A percentile compares a stretch with the other conserved stretches of the same genome.
Conservation (phyloP, 805 yeast species). For the Saccharomycopsis fibuligera region DNA sequence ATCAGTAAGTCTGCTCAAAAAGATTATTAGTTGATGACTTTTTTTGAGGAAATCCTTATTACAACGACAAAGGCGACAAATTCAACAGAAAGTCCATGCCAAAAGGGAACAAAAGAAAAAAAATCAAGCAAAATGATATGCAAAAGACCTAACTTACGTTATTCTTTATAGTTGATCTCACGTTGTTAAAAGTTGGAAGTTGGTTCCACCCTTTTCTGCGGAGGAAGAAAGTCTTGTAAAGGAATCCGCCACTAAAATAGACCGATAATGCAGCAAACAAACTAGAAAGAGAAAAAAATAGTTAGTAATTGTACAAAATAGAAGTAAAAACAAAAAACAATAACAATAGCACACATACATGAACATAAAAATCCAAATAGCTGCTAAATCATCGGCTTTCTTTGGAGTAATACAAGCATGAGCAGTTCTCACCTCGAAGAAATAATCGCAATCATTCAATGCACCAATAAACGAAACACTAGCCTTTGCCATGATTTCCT, state of each 20-base stretch:
- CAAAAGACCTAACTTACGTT: constrained; percentile 15
- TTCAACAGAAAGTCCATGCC: too few species aligned
- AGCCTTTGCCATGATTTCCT: constrained; percentile 61
- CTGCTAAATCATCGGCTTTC: constrained; percentile 55
- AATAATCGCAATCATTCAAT: constrained; percentile 69
- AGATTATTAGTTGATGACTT: not conserved
- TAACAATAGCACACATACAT: constrained; percentile 37
- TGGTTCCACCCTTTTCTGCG: constrained; percentile 14
- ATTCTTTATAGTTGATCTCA: constrained; percentile 10
- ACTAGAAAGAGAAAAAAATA: constrained; percentile 8
- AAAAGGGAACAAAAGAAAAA: not conserved
- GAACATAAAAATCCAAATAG: constrained; percentile 56
- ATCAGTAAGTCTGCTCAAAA: constrained; percentile 5
- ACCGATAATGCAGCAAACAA: constrained; percentile 36
- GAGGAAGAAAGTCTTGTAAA: constrained; percentile 24
- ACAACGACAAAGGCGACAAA: too few species aligned
- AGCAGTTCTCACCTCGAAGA: constrained; percentile 77
- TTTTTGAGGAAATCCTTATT: too few species aligned
- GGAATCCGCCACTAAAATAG: constrained; percentile 37
- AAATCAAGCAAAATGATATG: not conserved
- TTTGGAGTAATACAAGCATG: constrained; percentile 83
- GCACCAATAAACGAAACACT: constrained; percentile 65
- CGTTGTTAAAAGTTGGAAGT: constrained; percentile 4
- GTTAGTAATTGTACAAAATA: constrained; percentile 32
- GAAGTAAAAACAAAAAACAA: constrained; percentile 35